Percentiles rank a stretch among this genome's conserved stretches.
These are phyloP conservation scores for Serendipita sp. DNA, from an alignment of 768 basidiomycete species.

Conservation along the genomic window DNA sequence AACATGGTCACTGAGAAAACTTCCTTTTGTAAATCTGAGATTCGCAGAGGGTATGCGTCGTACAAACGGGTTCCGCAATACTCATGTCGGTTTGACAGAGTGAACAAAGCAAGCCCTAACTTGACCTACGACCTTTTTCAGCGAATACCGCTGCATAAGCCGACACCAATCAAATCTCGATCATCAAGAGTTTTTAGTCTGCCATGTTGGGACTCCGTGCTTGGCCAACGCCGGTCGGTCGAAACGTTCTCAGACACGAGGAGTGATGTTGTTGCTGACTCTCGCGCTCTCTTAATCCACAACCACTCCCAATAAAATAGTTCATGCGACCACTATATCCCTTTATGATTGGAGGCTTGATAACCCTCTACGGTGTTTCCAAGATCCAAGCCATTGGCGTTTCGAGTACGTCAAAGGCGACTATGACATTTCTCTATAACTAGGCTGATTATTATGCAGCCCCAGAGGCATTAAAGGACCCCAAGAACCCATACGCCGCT, in stretches of 20 bases:
- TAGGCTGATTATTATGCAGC: conserved; percentile 25
- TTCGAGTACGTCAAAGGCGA: conserved; percentile 38
- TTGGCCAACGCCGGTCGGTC: conserved; percentile 61
- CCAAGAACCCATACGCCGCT: conserved; percentile 69
- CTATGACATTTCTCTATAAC: conserved; percentile 11
- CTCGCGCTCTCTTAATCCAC: conserved; percentile 2
- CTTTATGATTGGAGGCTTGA: conserved; percentile 47
- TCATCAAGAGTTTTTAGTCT: neutral
- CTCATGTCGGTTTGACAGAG: neutral
- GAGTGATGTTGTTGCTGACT: neutral
- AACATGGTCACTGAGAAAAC: too few relatives aligned
- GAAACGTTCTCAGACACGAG: neutral
- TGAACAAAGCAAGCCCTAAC: conserved; percentile 3
- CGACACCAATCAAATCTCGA: neutral
- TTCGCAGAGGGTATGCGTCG: too few relatives aligned
- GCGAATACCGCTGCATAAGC: neutral
- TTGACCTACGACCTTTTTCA: conserved; percentile 41
- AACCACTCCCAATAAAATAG: conserved; percentile 22
- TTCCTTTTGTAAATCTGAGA: too few relatives aligned
- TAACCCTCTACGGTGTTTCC: conserved; percentile 51
- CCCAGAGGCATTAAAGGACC: conserved; percentile 51
- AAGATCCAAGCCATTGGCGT: conserved; percentile 54
- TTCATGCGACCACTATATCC: conserved; percentile 63
- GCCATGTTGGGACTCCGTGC: conserved; percentile 49
- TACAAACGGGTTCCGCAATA: too few relatives aligned